These are phyloP conservation scores for Lanmaoa pseudosensibilis DNA, from an alignment of 768 basidiomycete genomes.

Conservation along the genomic window DNA sequence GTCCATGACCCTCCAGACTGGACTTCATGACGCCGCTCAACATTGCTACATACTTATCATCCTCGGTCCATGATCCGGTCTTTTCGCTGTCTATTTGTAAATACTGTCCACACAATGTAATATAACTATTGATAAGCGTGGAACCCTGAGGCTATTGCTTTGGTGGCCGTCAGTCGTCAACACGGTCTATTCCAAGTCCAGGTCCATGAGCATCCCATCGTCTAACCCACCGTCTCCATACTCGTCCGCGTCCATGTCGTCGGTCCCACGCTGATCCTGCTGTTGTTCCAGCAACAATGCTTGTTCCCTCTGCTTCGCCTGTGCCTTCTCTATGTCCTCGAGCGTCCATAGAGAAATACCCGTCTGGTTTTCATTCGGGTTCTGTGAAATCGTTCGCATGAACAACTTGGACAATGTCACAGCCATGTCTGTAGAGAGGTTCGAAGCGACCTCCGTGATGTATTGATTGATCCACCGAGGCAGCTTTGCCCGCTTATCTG, in stretches of 20 bases:
- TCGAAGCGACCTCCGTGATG: slow-evolving; percentile 97
- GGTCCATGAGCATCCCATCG: slow-evolving; percentile 59
- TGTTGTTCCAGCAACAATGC: slow-evolving; percentile 45
- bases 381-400: slow-evolving; percentile 98
- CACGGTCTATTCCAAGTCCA: slow-evolving; percentile 40
- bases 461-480: slow-evolving; percentile 99
- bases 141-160: background rate
- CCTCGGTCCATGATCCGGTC: background rate
- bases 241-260: slow-evolving; percentile 51
- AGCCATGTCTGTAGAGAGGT: slow-evolving; percentile 98
- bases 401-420: slow-evolving; percentile 92
- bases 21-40: background rate
- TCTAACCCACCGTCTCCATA: slow-evolving; percentile 67
- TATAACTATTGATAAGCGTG: slow-evolving; percentile 2
- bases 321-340: slow-evolving; percentile 85
- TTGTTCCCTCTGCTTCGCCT: slow-evolving; percentile 74
- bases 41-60: background rate
- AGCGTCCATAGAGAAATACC: slow-evolving; percentile 94
- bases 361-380: slow-evolving; percentile 93
- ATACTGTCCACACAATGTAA: slow-evolving; percentile 18
- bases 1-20: slow-evolving; percentile 21
- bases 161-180: background rate
- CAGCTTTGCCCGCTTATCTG: slow-evolving; percentile 92
- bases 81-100: slow-evolving; percentile 7
- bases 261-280: slow-evolving; percentile 22